Conservation (phyloP, 805 yeast genomes). For the Kodamaea fukazawae region DNA sequence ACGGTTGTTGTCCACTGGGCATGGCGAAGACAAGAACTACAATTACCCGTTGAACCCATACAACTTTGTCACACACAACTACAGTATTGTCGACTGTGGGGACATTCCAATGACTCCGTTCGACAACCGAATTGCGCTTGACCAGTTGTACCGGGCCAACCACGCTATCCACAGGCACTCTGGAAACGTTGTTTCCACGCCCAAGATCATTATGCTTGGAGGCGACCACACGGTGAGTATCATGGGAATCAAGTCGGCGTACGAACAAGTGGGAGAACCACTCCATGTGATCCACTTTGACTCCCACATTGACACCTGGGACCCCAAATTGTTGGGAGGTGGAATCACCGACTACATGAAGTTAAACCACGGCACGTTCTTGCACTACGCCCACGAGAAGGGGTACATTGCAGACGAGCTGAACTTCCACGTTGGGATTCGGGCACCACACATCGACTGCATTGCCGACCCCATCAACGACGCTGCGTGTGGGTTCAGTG, state of each 20-base stretch:
- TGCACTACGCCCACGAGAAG: constrained; percentile 67
- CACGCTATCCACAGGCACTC: constrained; percentile 45
- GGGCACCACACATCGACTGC: constrained; percentile 57
- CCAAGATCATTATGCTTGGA: constrained; percentile 52
- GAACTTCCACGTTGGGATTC: constrained; percentile 59
- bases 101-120: constrained; percentile 69
- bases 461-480: constrained; percentile 44
- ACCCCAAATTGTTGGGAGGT: constrained; percentile 62
- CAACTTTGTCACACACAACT: constrained; percentile 35
- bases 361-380: constrained; percentile 66
- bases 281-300: constrained; percentile 62
- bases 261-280: constrained; percentile 43
- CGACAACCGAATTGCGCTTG: constrained; percentile 60
- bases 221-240: constrained; percentile 61
- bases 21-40: constrained; percentile 4
- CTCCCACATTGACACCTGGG: constrained; percentile 71
- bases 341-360: constrained; percentile 56
- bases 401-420: constrained; percentile 52
- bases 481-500: constrained; percentile 47
- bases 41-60: constrained; percentile 50
- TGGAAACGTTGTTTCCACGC: constrained; percentile 14
- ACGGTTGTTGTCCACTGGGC: constrained; percentile 38
- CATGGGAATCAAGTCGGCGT: constrained; percentile 50
- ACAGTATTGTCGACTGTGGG: constrained; percentile 54
- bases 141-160: constrained; percentile 59